Percentiles rank a stretch among this genome's conserved stretches.
Conservation (phyloP, 1,139 yeast genomes). For the Citeromyces siamensis region DNA sequence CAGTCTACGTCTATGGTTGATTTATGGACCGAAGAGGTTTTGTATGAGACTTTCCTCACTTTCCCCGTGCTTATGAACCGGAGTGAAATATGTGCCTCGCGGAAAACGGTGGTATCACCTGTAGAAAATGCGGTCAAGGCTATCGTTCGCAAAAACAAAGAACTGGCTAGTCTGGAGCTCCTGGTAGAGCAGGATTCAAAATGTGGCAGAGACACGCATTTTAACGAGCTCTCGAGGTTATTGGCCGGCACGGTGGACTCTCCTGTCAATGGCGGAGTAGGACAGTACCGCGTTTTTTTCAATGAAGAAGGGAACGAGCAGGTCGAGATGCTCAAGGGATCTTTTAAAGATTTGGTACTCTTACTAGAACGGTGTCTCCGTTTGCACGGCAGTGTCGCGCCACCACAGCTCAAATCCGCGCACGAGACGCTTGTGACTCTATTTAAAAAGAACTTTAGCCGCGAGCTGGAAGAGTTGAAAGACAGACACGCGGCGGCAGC, state of each 20-base stretch:
- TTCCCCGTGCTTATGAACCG: constrained; percentile 89
- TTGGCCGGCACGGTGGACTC: constrained; percentile 85
- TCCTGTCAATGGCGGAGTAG: constrained; percentile 89
- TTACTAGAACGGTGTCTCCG: constrained; percentile 56
- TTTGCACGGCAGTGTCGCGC: constrained; percentile 59
- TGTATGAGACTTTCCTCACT: constrained; percentile 60
- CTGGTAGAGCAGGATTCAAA: constrained; percentile 43
- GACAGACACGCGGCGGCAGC: constrained; percentile 13
- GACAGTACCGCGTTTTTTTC: constrained; percentile 67
- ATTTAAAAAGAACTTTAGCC: constrained; percentile 55
- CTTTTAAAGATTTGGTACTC: constrained; percentile 60
- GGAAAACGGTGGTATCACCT: constrained; percentile 65
- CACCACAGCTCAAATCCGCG: constrained; percentile 41
- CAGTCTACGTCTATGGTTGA: constrained; percentile 66
- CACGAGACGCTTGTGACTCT: constrained; percentile 57
- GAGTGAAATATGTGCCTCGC: constrained; percentile 48
- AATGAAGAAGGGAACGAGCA: constrained; percentile 25
- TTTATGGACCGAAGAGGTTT: constrained; percentile 82
- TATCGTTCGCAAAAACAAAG: constrained; percentile 56
- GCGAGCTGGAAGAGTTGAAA: constrained; percentile 35
- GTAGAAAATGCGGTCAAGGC: constrained; percentile 71
- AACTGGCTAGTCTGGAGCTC: constrained; percentile 56
- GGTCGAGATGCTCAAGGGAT: constrained; percentile 37
- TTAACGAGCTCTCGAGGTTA: constrained; percentile 64
- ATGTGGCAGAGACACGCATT: constrained; percentile 38